These are phyloP conservation scores for Pseudogymnoascus sp. DNA, from an alignment of 2,329 filamentous ascomycete species.

Conservation along the genomic window DNA sequence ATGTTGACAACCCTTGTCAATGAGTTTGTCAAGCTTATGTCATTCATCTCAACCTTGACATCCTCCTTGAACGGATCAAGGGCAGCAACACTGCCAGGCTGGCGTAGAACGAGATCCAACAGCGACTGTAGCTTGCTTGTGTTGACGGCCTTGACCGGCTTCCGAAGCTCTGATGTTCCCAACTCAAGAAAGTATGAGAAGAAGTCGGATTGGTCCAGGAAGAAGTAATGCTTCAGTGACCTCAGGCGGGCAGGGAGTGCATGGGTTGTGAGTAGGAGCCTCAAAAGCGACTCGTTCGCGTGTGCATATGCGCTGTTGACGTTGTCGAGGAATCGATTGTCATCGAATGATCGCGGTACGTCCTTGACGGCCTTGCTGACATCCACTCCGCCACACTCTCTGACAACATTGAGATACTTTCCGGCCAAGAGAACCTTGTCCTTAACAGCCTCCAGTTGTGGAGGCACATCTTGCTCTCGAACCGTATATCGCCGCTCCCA, in stretches of 20 bases:
- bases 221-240: constrained; percentile 98
- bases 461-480: constrained; percentile 81
- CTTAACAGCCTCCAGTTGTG: constrained; percentile 82
- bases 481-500: constrained; percentile 98
- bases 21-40: constrained; percentile 84
- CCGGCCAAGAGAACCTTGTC: constrained; percentile 92
- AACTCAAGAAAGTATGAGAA: constrained; percentile 97
- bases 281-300: constrained; percentile 87
- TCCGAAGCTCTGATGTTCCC: constrained; percentile 78
- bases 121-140: constrained; percentile 88
- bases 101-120: constrained; percentile 91
- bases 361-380: constrained; percentile 81
- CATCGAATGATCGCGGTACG: constrained; percentile 87
- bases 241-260: constrained; percentile 77
- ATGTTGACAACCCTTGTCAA: constrained; percentile 95
- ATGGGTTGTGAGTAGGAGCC: constrained; percentile 85
- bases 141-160: constrained; percentile 82
- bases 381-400: constrained; percentile 93
- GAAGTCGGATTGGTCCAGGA: constrained; percentile 94
- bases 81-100: constrained; percentile 87
- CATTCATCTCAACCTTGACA: constrained; percentile 95
- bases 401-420: constrained; percentile 95
- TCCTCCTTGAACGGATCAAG: constrained; percentile 97
- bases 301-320: constrained; percentile 92
- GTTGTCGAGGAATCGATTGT: constrained; percentile 86